Evolutionary conservation across 345 rosid genomes (phyloP), one percentile per base, ranked within the genome.

Genomic region (Citrus australasica): DNA sequence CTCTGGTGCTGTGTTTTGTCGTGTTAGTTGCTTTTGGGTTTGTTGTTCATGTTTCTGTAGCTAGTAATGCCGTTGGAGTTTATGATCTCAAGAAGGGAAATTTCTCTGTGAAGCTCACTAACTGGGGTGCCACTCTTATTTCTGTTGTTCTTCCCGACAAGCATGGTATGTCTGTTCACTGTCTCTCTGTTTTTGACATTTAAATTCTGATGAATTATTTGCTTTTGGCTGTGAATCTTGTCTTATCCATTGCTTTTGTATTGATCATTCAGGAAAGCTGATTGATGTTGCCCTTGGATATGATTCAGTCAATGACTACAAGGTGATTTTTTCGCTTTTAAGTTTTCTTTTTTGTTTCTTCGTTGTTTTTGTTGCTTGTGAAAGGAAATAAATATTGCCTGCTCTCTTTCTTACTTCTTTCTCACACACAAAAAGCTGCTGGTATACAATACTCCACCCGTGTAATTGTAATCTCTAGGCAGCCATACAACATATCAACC

Each of bases 61-160:
- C 76, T 6, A 33, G 61, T 14, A 77, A 69, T 1, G 64, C 83
- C 28, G 76, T 91, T 33, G 92, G 89, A 25, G 61, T 86, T 11
- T 96, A 88, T 76, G 94, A 90, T 84, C 90, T 94, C 59, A 89
- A 89, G 85, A 88, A 87, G 73, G 99, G 97, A 24, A 85, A 92
- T 63, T 16, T 92, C 58, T 80, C 89, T 22, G 62, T 91, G 64
- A 90, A 89, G 65, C 77, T 96, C 46, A 91, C 98, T 79, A 94
- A 94, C 71, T 94, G 94, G 91, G 97, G 98, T 59, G 99, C 99
- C 73, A 92, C 86, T 60, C 73, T 92, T 38, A 80, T 94, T 71
- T 92, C 97, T 58, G 76, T 96, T 30, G 48, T 82, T 76, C 85
- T 94, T 72, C 98, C 98, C 3, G 97, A 94, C 83, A 96, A 85